phyloP scores from a whole-genome alignment of 345 rosid species.

The Sisymbrium altissimum region DNA sequence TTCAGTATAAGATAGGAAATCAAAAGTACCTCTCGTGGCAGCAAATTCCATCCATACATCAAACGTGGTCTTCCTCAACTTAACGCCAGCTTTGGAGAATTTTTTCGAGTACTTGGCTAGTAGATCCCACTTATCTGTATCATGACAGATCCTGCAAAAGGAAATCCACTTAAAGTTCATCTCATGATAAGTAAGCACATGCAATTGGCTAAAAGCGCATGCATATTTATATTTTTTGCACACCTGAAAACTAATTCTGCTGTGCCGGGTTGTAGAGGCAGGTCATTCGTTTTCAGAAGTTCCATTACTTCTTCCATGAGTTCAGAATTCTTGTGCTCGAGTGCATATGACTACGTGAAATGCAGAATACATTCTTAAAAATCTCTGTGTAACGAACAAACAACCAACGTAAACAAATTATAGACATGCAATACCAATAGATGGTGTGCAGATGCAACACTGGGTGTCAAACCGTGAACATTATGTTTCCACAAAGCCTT shows the following conservation, averaged over 20 bases:
- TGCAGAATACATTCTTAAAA: constrained; percentile 7
- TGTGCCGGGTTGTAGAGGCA: constrained; percentile 75
- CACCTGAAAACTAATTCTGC: constrained; percentile 82
- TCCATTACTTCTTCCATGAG: constrained; percentile 68
- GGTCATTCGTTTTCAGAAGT: constrained; percentile 51
- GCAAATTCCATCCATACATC: constrained; percentile 88
- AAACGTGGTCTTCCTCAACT: constrained; percentile 60
- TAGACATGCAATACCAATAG: constrained; percentile 54
- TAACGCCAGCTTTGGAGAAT: constrained; percentile 68
- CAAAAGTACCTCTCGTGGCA: constrained; percentile 54
- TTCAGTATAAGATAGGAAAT: neutral
- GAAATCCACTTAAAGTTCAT: constrained; percentile 23
- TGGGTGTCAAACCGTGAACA: constrained; percentile 75
- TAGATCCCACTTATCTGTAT: constrained; percentile 61
- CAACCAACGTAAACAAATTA: neutral
- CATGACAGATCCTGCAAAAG: constrained; percentile 62
- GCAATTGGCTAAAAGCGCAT: neutral
- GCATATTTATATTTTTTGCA: neutral
- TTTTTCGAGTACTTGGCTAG: constrained; percentile 59
- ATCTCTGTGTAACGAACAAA: neutral
- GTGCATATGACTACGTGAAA: constrained; percentile 56
- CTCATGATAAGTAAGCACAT: constrained; percentile 6
- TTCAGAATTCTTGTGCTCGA: constrained; percentile 48
- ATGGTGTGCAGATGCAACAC: constrained; percentile 70
- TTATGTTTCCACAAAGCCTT: constrained; percentile 72